Percentiles rank a stretch among this genome's conserved stretches.
Evolutionary conservation across 2,329 filamentous ascomycete genomes (phyloP).

Genomic region (Paradendryphiella salina): DNA sequence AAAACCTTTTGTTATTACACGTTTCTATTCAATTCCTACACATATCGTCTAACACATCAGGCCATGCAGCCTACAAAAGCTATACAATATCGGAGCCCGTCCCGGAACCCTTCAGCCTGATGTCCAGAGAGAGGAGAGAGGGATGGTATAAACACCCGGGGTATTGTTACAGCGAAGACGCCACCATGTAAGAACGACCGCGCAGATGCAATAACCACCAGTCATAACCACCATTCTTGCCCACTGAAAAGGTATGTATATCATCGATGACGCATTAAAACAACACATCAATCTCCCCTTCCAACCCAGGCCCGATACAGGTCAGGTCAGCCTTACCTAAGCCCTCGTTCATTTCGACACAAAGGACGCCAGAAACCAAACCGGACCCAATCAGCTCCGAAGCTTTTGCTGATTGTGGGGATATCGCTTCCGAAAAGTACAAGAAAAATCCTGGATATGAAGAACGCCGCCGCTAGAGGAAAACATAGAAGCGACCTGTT

Average conservation of each 20-base stretch:
- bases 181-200: background rate
- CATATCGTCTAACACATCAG: background rate
- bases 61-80: background rate
- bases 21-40: background rate
- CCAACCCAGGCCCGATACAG: background rate
- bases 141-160: constrained; percentile 16
- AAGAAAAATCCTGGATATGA: constrained; percentile 4
- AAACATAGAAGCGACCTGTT: constrained; percentile 24
- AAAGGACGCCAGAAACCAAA: constrained; percentile 7
- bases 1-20: background rate
- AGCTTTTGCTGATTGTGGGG: constrained; percentile 8
- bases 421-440: constrained; percentile 6
- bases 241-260: background rate
- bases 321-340: constrained; percentile 4
- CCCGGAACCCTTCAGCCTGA: too few relatives aligned
- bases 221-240: background rate
- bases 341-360: constrained; percentile 1
- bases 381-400: constrained; percentile 8
- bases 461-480: constrained; percentile 33
- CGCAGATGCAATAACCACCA: background rate
- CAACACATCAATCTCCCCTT: too few relatives aligned
- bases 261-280: too few relatives aligned
- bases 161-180: constrained; percentile 4
- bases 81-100: too few relatives aligned
- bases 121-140: constrained; percentile 13